phyloP scores from a whole-genome alignment of 345 rosid species.

The Cardamine occulta region DNA sequence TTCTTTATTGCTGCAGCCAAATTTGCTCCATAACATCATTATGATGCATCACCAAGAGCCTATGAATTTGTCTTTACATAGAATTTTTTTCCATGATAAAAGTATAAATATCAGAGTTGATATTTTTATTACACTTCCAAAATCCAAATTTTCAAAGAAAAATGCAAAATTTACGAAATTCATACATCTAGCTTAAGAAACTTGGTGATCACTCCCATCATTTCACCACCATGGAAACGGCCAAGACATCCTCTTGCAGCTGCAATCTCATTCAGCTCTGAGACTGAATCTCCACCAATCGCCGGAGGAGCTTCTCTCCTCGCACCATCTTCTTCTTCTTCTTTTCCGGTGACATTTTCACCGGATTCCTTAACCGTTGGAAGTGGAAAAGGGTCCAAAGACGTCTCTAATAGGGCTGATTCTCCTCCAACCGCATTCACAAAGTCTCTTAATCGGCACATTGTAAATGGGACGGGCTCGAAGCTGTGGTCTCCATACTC shows the following conservation, averaged over 20 bases:
- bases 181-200: conserved; percentile 37
- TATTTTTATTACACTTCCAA: conserved; percentile 35
- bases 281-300: conserved; percentile 74
- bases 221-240: conserved; percentile 81
- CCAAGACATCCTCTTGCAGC: conserved; percentile 96
- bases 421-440: conserved; percentile 80
- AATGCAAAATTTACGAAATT: neutral
- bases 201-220: conserved; percentile 42
- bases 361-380: conserved; percentile 56
- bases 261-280: conserved; percentile 70
- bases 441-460: conserved; percentile 73
- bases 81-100: neutral
- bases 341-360: conserved; percentile 30
- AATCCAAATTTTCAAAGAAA: neutral
- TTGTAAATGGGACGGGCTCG: conserved; percentile 85
- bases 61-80: neutral
- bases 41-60: neutral
- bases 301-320: conserved; percentile 31
- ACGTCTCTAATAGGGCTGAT: conserved; percentile 52
- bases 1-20: neutral
- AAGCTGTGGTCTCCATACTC: conserved; percentile 98
- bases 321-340: conserved; percentile 12
- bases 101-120: neutral
- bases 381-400: conserved; percentile 87
- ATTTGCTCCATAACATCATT: neutral